Base-by-base conservation (phyloP, 2,329 filamentous ascomycete genomes). In the Dothidotthia symphoricarpi region DNA sequence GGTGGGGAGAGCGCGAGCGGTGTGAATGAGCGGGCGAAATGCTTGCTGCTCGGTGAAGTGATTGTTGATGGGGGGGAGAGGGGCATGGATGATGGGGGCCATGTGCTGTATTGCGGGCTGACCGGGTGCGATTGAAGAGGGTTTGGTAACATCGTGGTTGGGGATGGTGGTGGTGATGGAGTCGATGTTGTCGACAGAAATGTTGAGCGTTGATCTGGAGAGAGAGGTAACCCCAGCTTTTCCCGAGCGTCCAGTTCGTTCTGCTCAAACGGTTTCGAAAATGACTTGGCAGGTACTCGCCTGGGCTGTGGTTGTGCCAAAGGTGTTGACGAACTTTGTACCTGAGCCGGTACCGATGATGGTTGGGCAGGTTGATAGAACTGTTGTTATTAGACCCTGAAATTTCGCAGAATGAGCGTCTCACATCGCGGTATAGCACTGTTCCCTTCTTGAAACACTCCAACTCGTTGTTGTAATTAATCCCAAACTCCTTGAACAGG, bases 401-500 rank as follows among this genome's bases (percentile, higher is more conserved):
- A 27, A n/a, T 27, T 27, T 12, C 12, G 11, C 11, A 14, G 4
- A 3, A 31, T 11, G 24, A 6, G 10, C 36, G 29, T 67, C 79
- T 59, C 69, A 86, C 85, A 63, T 93, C 86, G 55, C 90, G 79
- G 64, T 90, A 93, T 4, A 97, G 69, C 2, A 96, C 85, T 51
- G 88, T 97, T 4, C 93, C 93, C 65, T 97, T 98, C 66, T 85
- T 93, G 67, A 81, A 95, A 12, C 96, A 89, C 47, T 94, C 88
- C 0, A 82, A 81, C 66, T 98, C 93, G 52, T 95, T 93, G 68
- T 98, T 98, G 70, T 98, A 98, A 69, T 98, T 98, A 63, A 97
- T 90, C 3, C 83, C 80, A 66, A 95, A 97, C 16, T 78, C 77
- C 2, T 83, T 86, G 66, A 93, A 98, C 11, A 98, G 71, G 14